A percentile compares a stretch with the other conserved stretches of the same genome.
Evolutionary conservation across 257 asterid species (phyloP).

Genomic region (Ehretia macrophylla): DNA sequence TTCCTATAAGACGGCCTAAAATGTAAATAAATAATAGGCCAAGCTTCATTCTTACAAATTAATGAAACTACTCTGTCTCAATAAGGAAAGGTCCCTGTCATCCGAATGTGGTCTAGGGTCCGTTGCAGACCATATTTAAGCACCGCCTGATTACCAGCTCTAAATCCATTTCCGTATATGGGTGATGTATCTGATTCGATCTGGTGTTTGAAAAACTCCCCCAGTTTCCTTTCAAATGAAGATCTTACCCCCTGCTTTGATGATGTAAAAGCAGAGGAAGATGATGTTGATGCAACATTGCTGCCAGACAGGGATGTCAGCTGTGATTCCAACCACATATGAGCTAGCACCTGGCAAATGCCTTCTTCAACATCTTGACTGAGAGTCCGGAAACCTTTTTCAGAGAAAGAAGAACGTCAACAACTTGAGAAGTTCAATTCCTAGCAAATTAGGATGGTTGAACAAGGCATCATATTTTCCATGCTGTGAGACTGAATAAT

Average conservation of each 20-base stretch:
- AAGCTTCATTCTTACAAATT: constrained; percentile 18
- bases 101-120: constrained; percentile 69
- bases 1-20: constrained; percentile 8
- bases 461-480: not conserved
- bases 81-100: constrained; percentile 73
- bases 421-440: not conserved
- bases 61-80: constrained; percentile 20
- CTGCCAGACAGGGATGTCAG: constrained; percentile 36
- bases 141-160: constrained; percentile 77
- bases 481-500: too few species aligned
- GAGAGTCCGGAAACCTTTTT: constrained; percentile 64
- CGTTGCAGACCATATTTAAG: constrained; percentile 60
- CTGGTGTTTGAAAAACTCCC: constrained; percentile 82
- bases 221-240: constrained; percentile 72
- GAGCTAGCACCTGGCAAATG: constrained; percentile 89
- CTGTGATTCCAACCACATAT: constrained; percentile 91
- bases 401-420: constrained; percentile 10
- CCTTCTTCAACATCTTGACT: constrained; percentile 96
- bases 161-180: constrained; percentile 83
- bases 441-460: not conserved
- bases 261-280: constrained; percentile 28
- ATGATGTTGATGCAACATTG: constrained; percentile 44
- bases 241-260: constrained; percentile 42
- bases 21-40: not conserved
- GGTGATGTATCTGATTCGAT: constrained; percentile 79